These are phyloP conservation scores for Colletotrichum caudatum DNA, from an alignment of 2,329 filamentous ascomycete species.

Conservation along the genomic window DNA sequence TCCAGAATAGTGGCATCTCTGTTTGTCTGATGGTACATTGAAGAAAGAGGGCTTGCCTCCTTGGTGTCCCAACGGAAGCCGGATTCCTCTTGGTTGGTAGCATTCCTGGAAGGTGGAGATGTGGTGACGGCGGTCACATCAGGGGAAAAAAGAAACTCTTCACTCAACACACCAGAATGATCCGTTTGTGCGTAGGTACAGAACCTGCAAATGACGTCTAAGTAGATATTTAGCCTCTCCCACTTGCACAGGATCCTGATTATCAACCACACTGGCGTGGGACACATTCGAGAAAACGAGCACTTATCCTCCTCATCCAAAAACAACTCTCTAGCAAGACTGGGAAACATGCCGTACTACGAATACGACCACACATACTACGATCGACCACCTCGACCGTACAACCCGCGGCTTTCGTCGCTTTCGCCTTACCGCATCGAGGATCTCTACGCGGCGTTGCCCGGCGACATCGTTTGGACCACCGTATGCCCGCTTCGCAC, in stretches of 20 bases:
- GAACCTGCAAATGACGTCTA: too few relatives aligned
- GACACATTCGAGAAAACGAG: background rate
- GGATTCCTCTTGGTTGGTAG: background rate
- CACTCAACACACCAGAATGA: background rate
- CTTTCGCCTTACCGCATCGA: background rate
- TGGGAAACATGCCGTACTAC: slow-evolving; percentile 5
- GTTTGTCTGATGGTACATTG: background rate
- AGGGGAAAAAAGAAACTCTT: background rate
- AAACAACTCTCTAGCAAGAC: background rate
- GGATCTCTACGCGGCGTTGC: slow-evolving; percentile 3
- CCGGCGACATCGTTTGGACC: slow-evolving; percentile 2
- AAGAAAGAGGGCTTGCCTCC: background rate
- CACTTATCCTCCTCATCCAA: background rate
- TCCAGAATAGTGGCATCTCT: background rate
- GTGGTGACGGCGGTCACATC: background rate
- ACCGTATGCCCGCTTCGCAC: background rate
- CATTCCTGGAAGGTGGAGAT: background rate
- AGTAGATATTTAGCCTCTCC: background rate
- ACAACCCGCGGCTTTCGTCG: background rate
- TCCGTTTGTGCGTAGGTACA: background rate
- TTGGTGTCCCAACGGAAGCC: background rate
- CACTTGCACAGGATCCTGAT: background rate
- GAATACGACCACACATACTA: slow-evolving; percentile 3
- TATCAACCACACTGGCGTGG: background rate
- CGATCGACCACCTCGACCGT: background rate